These are phyloP conservation scores for Microcos paniculata DNA, from an alignment of 345 rosid species.

Conservation along the genomic window DNA sequence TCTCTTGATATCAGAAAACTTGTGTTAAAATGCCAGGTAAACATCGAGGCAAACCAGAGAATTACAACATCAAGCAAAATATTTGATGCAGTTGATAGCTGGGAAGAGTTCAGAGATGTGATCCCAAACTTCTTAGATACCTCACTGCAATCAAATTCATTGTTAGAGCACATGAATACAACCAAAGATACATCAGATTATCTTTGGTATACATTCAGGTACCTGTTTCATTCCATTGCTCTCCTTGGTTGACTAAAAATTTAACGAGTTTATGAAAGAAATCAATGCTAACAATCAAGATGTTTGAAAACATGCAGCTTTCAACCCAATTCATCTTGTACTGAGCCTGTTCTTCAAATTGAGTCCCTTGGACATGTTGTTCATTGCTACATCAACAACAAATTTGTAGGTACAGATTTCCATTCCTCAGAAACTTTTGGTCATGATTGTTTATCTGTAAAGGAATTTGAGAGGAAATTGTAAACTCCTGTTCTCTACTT, in stretches of 20 bases:
- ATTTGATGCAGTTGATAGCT: conserved; percentile 30
- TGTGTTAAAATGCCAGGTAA: conserved; percentile 39
- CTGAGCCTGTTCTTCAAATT: conserved; percentile 49
- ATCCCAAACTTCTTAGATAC: conserved; percentile 53
- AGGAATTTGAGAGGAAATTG: not conserved
- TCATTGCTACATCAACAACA: conserved; percentile 61
- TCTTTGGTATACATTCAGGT: conserved; percentile 90
- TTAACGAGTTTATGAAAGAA: not conserved
- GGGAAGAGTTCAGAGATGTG: conserved; percentile 61
- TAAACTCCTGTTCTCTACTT: not conserved
- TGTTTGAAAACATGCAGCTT: conserved; percentile 34
- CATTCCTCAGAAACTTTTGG: not conserved
- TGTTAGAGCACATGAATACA: conserved; percentile 70
- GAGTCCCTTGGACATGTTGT: conserved; percentile 70
- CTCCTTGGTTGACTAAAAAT: not conserved
- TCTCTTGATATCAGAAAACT: not conserved
- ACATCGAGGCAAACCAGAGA: conserved; percentile 40
- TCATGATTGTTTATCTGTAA: not conserved
- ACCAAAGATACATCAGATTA: conserved; percentile 82
- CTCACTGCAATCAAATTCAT: conserved; percentile 33
- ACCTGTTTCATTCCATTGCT: not conserved
- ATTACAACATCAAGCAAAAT: conserved; percentile 27
- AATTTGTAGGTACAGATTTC: conserved; percentile 36
- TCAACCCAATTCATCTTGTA: conserved; percentile 50
- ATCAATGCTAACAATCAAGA: not conserved